phyloP scores from a whole-genome alignment of 2,329 filamentous ascomycete genomes.

The Epichloe amarillans region DNA sequence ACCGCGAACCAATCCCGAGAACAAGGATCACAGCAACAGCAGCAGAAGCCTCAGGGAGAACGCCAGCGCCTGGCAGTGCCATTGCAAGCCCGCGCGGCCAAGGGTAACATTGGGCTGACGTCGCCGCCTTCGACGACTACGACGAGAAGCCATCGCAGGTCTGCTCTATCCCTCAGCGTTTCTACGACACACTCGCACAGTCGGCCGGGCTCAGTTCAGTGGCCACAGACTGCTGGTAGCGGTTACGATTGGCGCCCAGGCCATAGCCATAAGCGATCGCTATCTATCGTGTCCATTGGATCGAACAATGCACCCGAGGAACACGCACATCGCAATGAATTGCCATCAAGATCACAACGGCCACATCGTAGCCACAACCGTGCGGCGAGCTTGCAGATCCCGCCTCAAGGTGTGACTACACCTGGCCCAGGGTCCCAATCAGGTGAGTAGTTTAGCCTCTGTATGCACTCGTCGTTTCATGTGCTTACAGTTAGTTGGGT shows the following conservation, averaged over 20 bases:
- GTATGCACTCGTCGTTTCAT: not conserved
- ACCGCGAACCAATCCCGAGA: conserved; percentile 21
- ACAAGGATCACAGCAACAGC: conserved; percentile 11
- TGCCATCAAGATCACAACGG: conserved; percentile 30
- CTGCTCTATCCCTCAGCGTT: conserved; percentile 51
- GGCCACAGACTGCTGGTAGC: conserved; percentile 23
- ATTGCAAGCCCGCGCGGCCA: conserved; percentile 25
- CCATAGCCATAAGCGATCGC: conserved; percentile 59
- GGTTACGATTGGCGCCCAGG: conserved; percentile 21
- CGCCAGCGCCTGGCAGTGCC: conserved; percentile 29
- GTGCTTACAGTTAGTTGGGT: not conserved
- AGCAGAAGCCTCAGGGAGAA: conserved; percentile 16
- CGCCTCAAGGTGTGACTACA: conserved; percentile 24
- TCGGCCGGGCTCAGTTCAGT: conserved; percentile 34
- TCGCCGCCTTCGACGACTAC: conserved; percentile 28
- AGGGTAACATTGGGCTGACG: conserved; percentile 30
- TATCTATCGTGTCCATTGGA: conserved; percentile 72
- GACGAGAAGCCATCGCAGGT: conserved; percentile 45
- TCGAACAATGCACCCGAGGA: conserved; percentile 38
- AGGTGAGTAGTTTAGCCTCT: conserved; percentile 18
- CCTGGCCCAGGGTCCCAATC: conserved; percentile 28
- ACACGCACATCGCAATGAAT: conserved; percentile 28
- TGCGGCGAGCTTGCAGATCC: conserved; percentile 69
- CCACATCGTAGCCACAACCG: conserved; percentile 55
- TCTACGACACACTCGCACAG: conserved; percentile 32